Evolutionary conservation across 495 filamentous ascomycete genomes (phyloP).

Genomic region (Aspergillus taichungensis): DNA sequence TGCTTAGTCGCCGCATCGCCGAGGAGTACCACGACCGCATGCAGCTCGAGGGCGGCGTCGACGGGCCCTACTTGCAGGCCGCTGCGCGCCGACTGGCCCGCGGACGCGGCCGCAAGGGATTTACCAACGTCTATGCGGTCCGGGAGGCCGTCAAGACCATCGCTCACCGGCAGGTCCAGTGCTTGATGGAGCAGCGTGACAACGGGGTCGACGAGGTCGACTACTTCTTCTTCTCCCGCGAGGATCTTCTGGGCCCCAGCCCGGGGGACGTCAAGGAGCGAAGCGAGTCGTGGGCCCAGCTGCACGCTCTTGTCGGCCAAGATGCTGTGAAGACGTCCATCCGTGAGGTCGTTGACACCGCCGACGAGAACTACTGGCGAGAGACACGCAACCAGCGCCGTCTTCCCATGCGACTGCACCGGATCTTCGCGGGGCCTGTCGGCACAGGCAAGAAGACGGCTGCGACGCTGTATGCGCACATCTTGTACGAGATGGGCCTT

Average conservation of each 20-base stretch:
- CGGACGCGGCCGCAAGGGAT: slow-evolving; percentile 44
- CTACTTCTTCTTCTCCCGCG: slow-evolving; percentile 12
- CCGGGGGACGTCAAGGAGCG: slow-evolving; percentile 2
- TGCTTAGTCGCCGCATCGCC: slow-evolving; percentile 5
- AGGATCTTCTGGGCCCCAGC: slow-evolving; percentile 10
- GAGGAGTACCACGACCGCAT: slow-evolving; percentile 35
- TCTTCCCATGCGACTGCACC: slow-evolving; percentile 7
- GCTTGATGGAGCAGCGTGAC: slow-evolving; percentile 33
- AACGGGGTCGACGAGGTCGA: slow-evolving; percentile 10
- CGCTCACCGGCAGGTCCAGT: slow-evolving; percentile 38
- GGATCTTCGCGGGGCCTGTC: slow-evolving; percentile 10
- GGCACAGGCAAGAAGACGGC: slow-evolving; percentile 58
- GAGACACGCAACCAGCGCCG: slow-evolving; percentile 9
- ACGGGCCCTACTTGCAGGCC: slow-evolving; percentile 51
- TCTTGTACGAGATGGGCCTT: slow-evolving; percentile 29
- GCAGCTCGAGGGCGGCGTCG: slow-evolving; percentile 44
- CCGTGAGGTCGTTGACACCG: slow-evolving; percentile 4
- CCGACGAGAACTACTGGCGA: slow-evolving; percentile 11
- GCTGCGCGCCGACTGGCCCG: slow-evolving; percentile 46
- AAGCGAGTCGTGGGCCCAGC: slow-evolving; percentile 6
- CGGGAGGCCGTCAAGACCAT: slow-evolving; percentile 7
- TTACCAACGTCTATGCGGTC: slow-evolving; percentile 33
- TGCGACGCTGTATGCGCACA: slow-evolving; percentile 51
- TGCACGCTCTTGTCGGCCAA: slow-evolving; percentile 11
- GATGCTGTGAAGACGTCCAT: slow-evolving; percentile 10